Evolutionary conservation across 345 rosid genomes (phyloP).

Genomic region (Hirschfeldia incana): DNA sequence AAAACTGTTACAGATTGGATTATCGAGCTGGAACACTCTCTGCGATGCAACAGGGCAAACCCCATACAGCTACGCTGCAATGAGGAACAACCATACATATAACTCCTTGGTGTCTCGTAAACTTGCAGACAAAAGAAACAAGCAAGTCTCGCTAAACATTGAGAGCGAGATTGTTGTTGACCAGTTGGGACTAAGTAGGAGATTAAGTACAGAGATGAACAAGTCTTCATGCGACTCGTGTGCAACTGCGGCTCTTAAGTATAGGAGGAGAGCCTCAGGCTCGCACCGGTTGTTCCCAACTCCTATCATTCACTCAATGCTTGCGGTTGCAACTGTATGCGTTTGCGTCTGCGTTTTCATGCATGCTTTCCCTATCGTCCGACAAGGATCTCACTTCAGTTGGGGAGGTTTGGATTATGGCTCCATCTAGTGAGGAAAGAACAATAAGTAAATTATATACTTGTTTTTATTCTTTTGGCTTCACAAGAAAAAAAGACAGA

Average conservation of each 20-base stretch:
- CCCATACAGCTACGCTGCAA: conserved; percentile 61
- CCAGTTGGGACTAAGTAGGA: conserved; percentile 31
- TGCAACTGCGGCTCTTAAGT: conserved; percentile 54
- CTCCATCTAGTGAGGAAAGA: conserved; percentile 47
- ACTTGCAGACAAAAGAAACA: conserved; percentile 63
- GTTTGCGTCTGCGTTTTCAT: conserved; percentile 87
- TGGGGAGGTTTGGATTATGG: conserved; percentile 83
- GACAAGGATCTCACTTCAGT: conserved; percentile 64
- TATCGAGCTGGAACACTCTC: conserved; percentile 68
- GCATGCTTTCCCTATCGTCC: conserved; percentile 64
- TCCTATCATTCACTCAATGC: conserved; percentile 79
- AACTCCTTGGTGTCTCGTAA: conserved; percentile 67
- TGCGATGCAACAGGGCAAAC: conserved; percentile 61
- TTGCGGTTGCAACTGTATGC: conserved; percentile 84
- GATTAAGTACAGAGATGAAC: conserved; percentile 22
- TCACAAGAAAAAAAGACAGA: not conserved
- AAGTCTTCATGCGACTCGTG: conserved; percentile 59
- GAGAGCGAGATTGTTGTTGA: conserved; percentile 41
- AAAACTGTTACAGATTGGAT: conserved; percentile 54
- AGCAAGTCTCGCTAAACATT: conserved; percentile 67
- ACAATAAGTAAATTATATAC: conserved; percentile 4
- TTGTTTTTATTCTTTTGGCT: conserved; percentile 27
- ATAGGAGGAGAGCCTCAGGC: conserved; percentile 45
- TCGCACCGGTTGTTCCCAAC: conserved; percentile 70
- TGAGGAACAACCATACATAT: conserved; percentile 65